Evolutionary conservation across 1,139 yeast species (phyloP).

Genomic region (Meyerozyma athensensis): DNA sequence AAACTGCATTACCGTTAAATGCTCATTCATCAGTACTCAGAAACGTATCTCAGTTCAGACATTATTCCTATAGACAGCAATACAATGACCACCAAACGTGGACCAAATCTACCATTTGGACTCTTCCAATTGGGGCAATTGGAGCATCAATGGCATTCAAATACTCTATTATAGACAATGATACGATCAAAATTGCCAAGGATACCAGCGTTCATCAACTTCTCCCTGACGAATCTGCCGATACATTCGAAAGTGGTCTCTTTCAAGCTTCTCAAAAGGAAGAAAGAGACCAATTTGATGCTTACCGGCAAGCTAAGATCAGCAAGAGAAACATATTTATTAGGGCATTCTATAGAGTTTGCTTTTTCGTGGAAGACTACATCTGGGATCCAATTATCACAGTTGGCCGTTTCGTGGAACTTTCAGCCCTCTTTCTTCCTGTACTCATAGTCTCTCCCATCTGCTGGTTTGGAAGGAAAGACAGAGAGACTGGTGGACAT

Average conservation of each 20-base stretch:
- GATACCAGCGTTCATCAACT: conserved; percentile 34
- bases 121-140: not conserved
- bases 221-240: conserved; percentile 43
- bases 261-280: conserved; percentile 58
- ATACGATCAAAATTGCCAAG: conserved; percentile 14
- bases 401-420: conserved; percentile 60
- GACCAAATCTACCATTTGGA: not conserved
- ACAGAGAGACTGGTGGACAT: conserved; percentile 24
- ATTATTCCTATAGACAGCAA: not conserved
- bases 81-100: not conserved
- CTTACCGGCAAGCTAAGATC: conserved; percentile 22
- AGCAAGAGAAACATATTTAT: conserved; percentile 19
- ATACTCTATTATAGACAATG: not conserved
- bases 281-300: conserved; percentile 26
- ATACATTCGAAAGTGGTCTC: conserved; percentile 67
- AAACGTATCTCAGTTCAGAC: not conserved
- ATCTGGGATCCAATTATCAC: conserved; percentile 68
- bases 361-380: conserved; percentile 46
- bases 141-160: not conserved
- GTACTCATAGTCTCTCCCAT: conserved; percentile 62
- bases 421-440: conserved; percentile 66
- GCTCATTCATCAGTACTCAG: not conserved
- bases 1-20: not conserved
- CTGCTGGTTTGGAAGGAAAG: conserved; percentile 52
- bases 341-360: conserved; percentile 30